Evolutionary conservation across 257 asterid genomes (phyloP), one percentile per base, ranked within the genome.

Genomic region (Gentiana straminea): DNA sequence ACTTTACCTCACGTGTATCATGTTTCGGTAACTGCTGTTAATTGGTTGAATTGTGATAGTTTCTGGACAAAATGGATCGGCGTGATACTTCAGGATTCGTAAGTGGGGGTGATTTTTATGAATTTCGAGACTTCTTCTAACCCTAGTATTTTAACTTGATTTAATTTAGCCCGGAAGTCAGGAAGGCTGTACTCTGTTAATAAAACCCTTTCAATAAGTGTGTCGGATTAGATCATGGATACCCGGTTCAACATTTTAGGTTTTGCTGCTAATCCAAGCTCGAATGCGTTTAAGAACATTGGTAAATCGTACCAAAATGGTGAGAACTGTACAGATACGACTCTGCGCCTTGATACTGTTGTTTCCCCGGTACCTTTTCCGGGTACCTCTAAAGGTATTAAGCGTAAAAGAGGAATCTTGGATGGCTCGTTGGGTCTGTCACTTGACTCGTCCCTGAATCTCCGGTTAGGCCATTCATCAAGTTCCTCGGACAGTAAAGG

Each of bases 31-130:
- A 43, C 65, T 76, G 70, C 68, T 73, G 73, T 58, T 78, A 68
- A 72, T 45, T 58, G 54, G 46, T 48, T 61, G 58, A 60, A 12
- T 51, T 61, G 44, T n/a, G 62, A 62, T 52, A 51, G 52, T 55
- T 32, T 52, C 48, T 13, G 53, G 52, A 62, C 45, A 65, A 57
- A 75, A 90, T 90, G 98, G 98, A 90, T 70, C 84, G 98, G 35
- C 73, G 84, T 67, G 98, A 90, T 77, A 90, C 98, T 54, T 90
- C 95, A 0, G 98, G 98, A 62, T 90, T 90, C 69, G 98, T 90
- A 11, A 90, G 98, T 50, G 98, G 97, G 69, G 97, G 98, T 59
- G 82, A 69, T 78, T 62, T 82, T 90, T 66, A 41, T 86, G 77
- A 82, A 67, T 75, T 59, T 52, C 47, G 94, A 72, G 86, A 66